Conservation (phyloP, 805 yeast species). For the Lipomyces orientalis region DNA sequence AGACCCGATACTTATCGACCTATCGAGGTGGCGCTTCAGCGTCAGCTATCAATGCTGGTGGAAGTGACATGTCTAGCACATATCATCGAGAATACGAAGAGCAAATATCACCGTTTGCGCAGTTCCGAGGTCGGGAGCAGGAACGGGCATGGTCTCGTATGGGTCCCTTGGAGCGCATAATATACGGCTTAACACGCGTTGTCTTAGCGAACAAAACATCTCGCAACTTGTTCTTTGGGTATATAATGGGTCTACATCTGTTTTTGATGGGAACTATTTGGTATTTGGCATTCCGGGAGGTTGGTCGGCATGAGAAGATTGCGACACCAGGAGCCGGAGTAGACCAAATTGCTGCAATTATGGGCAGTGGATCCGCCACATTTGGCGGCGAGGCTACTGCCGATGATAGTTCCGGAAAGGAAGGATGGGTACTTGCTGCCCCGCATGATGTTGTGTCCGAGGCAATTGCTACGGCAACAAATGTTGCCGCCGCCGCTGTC, state of each 20-base stretch:
- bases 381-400: conserved; percentile 3
- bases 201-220: conserved; percentile 76
- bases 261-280: conserved; percentile 58
- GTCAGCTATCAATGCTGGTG: conserved; percentile 31
- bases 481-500: conserved; percentile 1
- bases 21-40: conserved; percentile 32
- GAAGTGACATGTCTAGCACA: conserved; percentile 45
- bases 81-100: conserved; percentile 74
- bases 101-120: conserved; percentile 80
- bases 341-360: conserved; percentile 11
- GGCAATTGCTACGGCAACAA: conserved; percentile 7
- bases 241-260: conserved; percentile 76
- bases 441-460: conserved; percentile 5
- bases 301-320: conserved; percentile 29
- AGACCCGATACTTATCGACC: conserved; percentile 50
- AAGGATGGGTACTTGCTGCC: conserved; percentile 12
- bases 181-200: conserved; percentile 70
- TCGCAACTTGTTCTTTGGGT: conserved; percentile 71
- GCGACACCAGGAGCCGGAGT: conserved; percentile 5
- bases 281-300: conserved; percentile 36
- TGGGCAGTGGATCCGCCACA: background rate
- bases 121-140: conserved; percentile 76
- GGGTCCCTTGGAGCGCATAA: conserved; percentile 80
- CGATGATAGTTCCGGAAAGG: conserved; percentile 5
- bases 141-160: conserved; percentile 73